Percentiles rank a stretch among this genome's conserved stretches.
These are phyloP conservation scores for Bipolaris zeicola DNA, from an alignment of 2,329 filamentous ascomycete species.

Conservation along the genomic window DNA sequence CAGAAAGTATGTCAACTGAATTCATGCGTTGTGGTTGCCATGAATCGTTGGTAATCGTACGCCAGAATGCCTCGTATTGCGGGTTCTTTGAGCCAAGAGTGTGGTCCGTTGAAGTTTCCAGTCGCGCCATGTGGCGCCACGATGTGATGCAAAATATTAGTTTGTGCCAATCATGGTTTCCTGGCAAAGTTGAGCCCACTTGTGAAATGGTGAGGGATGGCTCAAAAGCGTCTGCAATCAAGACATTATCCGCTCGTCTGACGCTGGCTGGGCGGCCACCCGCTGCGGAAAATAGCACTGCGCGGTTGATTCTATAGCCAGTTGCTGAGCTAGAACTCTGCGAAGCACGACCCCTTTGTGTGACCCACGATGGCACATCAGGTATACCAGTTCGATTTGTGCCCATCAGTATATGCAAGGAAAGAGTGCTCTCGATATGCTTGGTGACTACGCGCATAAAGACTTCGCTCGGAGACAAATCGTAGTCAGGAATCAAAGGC, in stretches of 20 bases:
- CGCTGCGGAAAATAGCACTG: not conserved
- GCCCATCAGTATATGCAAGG: conserved; percentile 1
- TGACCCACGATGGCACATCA: conserved; percentile 3
- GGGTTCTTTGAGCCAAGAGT: not conserved
- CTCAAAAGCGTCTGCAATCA: not conserved
- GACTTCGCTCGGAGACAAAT: conserved; percentile 1
- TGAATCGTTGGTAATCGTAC: not conserved
- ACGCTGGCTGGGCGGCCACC: not conserved
- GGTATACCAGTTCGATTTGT: not conserved
- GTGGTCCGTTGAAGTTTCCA: not conserved
- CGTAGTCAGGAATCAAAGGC: conserved; percentile 10
- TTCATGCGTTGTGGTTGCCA: not conserved
- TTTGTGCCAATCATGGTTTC: not conserved
- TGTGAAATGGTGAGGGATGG: not conserved
- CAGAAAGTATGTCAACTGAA: not conserved
- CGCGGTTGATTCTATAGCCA: not conserved
- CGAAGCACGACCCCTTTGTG: not conserved
- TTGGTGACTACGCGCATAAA: not conserved
- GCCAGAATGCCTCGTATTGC: conserved; percentile 1
- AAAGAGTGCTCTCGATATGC: not conserved
- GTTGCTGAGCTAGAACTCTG: not conserved
- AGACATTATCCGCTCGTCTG: not conserved
- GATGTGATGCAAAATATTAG: not conserved
- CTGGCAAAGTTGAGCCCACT: not conserved
- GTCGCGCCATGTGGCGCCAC: not conserved